Base-by-base conservation (phyloP, 352 stramenopile species). In the Blastocystis sp. region DNA sequence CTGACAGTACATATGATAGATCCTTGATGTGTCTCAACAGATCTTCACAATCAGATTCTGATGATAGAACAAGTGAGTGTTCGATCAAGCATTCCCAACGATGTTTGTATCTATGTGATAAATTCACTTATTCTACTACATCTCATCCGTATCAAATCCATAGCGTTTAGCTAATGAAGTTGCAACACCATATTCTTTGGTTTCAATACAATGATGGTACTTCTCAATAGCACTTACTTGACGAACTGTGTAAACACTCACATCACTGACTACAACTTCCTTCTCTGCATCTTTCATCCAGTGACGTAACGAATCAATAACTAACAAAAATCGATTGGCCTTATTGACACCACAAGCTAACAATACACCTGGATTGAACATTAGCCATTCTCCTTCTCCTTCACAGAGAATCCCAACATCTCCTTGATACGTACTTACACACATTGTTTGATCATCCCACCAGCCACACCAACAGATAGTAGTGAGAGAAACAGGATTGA, bases 91-190 rank as follows among this genome's bases (percentile, higher is more conserved):
- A 46, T 0, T 52, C 37, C 69, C 69, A 80, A 0, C 32, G 21
- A 19, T 27, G 19, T 32, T 80, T 80, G 21, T 61, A 80, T 61
- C 69, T 80, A 80, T 16, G 27, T 12, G 29, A n/a, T 21, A 29
- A 16, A 12, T 7, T 42, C 7, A 24, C 1, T 11, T 14, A 42
- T 6, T 11, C 9, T 21, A 14, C 21, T 63, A 80, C 69, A 80
- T 27, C 24, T 65, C 16, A 63, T 80, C 69, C 39, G 16, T 32
- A 39, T 80, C 69, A 21, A 63, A 80, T 32, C 61, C 46, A 37
- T 61, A 54, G 2, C 35, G 3, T 3, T 29, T 58, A 11, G 69
- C 69, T 21, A 80, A 21, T 4, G 39, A 29, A 6, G 43, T 12
- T 1, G 69, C 69, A 1, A 29, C 21, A 14, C 69, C 49, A 32